Evolutionary conservation across 306 rosid genomes (phyloP).

Genomic region (Vicia faba): DNA sequence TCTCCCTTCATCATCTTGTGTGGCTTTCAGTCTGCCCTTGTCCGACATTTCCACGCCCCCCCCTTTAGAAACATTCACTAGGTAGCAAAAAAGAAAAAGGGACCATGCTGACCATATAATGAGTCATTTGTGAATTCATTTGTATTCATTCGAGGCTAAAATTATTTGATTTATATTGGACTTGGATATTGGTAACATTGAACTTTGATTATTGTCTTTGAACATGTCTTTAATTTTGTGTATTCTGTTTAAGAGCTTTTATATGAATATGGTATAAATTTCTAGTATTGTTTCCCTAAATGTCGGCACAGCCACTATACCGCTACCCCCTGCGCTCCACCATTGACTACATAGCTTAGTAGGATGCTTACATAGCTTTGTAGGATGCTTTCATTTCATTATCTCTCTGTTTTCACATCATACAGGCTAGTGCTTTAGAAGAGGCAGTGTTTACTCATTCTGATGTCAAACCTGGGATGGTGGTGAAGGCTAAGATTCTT

Average conservation of each 20-base stretch:
- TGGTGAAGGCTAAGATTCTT: slow-evolving; percentile 74
- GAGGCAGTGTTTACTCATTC: slow-evolving; percentile 86
- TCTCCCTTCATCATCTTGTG: background rate
- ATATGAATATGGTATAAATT: background rate
- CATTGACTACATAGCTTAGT: background rate
- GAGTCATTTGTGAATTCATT: background rate
- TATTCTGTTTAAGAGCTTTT: background rate
- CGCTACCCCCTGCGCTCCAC: background rate
- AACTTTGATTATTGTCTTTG: background rate
- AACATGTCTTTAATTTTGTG: background rate
- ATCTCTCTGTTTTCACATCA: slow-evolving; percentile 25
- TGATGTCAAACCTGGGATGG: slow-evolving; percentile 94
- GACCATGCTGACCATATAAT: background rate
- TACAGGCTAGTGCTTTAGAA: slow-evolving; percentile 85
- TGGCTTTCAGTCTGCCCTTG: background rate
- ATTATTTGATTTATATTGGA: background rate
- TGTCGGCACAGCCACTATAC: background rate
- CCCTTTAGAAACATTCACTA: background rate
- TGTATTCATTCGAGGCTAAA: background rate
- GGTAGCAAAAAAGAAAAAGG: background rate
- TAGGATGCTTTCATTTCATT: slow-evolving; percentile 25
- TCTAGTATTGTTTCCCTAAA: background rate
- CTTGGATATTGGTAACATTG: background rate
- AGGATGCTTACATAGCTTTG: slow-evolving; percentile 2
- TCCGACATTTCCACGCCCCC: background rate